Conservation (phyloP, 306 rosid genomes). For the Dalbergia cochinchinensis region DNA sequence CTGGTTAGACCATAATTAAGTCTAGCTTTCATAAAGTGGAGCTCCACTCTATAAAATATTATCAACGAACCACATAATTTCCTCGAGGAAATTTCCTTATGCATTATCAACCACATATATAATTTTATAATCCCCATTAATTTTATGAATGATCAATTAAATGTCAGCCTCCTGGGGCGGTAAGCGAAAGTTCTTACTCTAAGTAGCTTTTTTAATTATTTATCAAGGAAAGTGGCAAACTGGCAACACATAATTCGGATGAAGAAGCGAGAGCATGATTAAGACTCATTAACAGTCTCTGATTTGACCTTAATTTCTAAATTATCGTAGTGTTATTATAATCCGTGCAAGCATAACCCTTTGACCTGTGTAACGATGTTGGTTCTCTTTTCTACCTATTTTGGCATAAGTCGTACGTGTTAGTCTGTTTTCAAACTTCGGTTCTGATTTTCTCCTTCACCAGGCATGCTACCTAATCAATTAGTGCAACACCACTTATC, state of each 20-base stretch:
- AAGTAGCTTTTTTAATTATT: conserved; percentile 18
- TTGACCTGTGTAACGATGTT: neutral
- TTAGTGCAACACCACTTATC: no score
- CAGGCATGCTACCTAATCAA: no score
- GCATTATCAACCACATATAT: conserved; percentile 16
- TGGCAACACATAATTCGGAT: conserved; percentile 19
- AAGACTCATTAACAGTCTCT: conserved; percentile 42
- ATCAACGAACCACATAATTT: conserved; percentile 21
- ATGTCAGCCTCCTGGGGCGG: conserved; percentile 1
- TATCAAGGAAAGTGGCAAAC: conserved; percentile 32
- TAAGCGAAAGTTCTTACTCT: conserved; percentile 22
- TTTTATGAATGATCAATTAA: neutral
- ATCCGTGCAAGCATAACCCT: neutral
- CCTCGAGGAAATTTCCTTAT: neutral
- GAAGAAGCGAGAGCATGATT: conserved; percentile 35
- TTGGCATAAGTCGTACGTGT: conserved; percentile 18
- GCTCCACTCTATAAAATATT: neutral
- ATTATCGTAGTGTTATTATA: neutral
- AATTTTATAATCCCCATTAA: neutral
- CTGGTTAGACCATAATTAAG: neutral
- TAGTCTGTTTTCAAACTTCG: conserved; percentile 11
- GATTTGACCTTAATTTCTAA: neutral
- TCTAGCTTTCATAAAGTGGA: conserved; percentile 12
- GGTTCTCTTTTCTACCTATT: neutral
- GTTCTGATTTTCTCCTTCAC: neutral